Base-by-base conservation (phyloP, 2,329 filamentous ascomycete genomes). In the Alternaria metachromatica region DNA sequence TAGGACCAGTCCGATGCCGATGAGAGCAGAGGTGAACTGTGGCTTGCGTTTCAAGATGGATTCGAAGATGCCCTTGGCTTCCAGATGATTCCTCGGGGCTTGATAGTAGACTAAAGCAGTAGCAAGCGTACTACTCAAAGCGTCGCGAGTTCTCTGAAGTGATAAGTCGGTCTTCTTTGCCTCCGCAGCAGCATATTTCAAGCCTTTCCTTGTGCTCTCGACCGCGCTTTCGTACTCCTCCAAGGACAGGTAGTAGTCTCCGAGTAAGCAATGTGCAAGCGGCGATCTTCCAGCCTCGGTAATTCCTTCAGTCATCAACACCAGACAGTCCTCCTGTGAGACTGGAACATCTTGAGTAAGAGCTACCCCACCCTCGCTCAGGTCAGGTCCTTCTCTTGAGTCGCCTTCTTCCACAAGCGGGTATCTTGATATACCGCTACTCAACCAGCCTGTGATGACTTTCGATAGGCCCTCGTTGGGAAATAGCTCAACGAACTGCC, bases 91-190 rank as follows among this genome's bases (percentile, higher is more conserved):
- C 64, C 93, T 89, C 0, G 96, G 96, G 0, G 93, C 91, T 76
- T 98, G 94, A 70, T 96, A 93, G 71, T 94, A 92, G 3, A 99
- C 93, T 20, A 98, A 81, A 0, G 94, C 90, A n/a, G 94, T 97
- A 10, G 88, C 96, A 8, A 99, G 87, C 45, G 88, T 90, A 46
- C 93, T 87, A 62, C 89, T 92, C 58, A 96, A 86, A 1, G 92
- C 88, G 78, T 97, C 93, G n/a, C 70, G 54, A 86, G 84, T 6
- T 69, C 63, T 71, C 50, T 85, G 83, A 55, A 97, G 89, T 1
- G 82, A 78, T 46, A 96, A 76, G 0, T 93, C 93, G 7, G 89
- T 92, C 74, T 88, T 90, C 44, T 82, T 83, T 1, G 87, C 85
- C 76, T 94, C 88, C 6, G 84, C 82, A 11, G 82, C 80, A 23